A percentile compares a stretch with the other conserved stretches of the same genome.
Conservation (phyloP, 2,329 filamentous ascomycete species). For the Sporothrix variecibatus region DNA sequence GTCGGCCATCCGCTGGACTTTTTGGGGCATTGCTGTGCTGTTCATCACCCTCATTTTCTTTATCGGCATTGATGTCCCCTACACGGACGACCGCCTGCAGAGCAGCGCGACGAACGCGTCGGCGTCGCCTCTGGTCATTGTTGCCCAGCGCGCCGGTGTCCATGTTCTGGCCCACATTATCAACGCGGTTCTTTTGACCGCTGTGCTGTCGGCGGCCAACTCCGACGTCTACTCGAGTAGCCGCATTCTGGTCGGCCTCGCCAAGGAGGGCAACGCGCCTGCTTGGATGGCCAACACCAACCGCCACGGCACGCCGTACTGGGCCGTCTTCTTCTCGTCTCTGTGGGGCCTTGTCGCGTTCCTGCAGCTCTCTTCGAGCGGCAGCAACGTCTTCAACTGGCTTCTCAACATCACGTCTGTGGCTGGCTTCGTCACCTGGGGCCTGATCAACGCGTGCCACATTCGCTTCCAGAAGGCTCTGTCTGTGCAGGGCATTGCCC, state of each 20-base stretch:
- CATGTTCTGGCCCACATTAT: conserved; percentile 67
- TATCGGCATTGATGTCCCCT: conserved; percentile 68
- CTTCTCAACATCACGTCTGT: conserved; percentile 55
- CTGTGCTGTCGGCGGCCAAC: conserved; percentile 76
- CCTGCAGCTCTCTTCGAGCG: conserved; percentile 63
- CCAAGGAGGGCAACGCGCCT: conserved; percentile 65
- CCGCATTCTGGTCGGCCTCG: conserved; percentile 67
- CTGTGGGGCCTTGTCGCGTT: conserved; percentile 66
- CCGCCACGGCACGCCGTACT: conserved; percentile 62
- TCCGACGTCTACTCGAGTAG: conserved; percentile 74
- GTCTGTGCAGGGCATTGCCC: conserved; percentile 56
- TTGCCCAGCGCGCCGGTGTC: conserved; percentile 48
- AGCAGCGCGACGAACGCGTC: conserved; percentile 60
- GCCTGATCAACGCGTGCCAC: conserved; percentile 69
- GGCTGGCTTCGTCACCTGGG: conserved; percentile 55
- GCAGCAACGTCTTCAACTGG: conserved; percentile 68
- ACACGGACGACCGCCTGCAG: conserved; percentile 56
- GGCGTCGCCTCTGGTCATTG: conserved; percentile 18
- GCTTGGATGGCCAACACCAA: conserved; percentile 61
- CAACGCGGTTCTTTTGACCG: conserved; percentile 76
- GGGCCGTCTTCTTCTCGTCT: conserved; percentile 58
- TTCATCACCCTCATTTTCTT: conserved; percentile 62
- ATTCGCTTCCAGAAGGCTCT: conserved; percentile 66
- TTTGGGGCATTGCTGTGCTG: conserved; percentile 72
- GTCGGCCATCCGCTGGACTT: conserved; percentile 70